phyloP scores from a whole-genome alignment of 805 yeast species.

The Scheffersomyces spartinae region DNA sequence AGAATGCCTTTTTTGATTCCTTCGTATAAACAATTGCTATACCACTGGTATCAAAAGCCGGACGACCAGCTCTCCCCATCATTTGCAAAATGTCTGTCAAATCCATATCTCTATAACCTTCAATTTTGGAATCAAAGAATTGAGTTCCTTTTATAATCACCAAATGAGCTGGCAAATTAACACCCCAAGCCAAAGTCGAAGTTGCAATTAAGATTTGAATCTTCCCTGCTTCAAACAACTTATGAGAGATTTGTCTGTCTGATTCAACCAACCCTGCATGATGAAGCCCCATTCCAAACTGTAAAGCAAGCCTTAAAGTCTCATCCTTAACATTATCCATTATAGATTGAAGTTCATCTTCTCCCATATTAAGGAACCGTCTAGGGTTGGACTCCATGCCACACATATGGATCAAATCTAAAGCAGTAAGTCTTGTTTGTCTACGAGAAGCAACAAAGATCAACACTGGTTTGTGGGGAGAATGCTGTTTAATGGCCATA shows the following conservation, averaged over 20 bases:
- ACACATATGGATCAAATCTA: slow-evolving; percentile 67
- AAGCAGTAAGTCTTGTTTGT: slow-evolving; percentile 71
- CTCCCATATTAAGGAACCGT: slow-evolving; percentile 55
- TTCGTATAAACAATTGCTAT: slow-evolving; percentile 68
- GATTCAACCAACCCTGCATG: slow-evolving; percentile 74
- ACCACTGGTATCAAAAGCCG: slow-evolving; percentile 71
- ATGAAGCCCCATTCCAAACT: slow-evolving; percentile 72
- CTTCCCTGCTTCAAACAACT: slow-evolving; percentile 56
- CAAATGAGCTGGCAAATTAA: slow-evolving; percentile 68
- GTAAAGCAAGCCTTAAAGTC: slow-evolving; percentile 60
- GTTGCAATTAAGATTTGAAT: slow-evolving; percentile 69
- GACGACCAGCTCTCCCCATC: slow-evolving; percentile 84
- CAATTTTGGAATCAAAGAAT: slow-evolving; percentile 50
- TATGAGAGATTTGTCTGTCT: slow-evolving; percentile 61
- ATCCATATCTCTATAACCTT: slow-evolving; percentile 71
- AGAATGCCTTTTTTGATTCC: slow-evolving; percentile 62
- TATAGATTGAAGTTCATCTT: slow-evolving; percentile 43
- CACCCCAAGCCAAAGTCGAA: slow-evolving; percentile 84
- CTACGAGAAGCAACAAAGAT: slow-evolving; percentile 80
- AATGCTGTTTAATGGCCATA: slow-evolving; percentile 84
- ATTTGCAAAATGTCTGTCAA: slow-evolving; percentile 70
- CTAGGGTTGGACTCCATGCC: slow-evolving; percentile 72
- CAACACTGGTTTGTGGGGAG: slow-evolving; percentile 74
- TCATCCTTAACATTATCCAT: slow-evolving; percentile 64
- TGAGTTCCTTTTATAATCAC: slow-evolving; percentile 73